Base-by-base conservation (phyloP, 2,329 filamentous ascomycete species). In the Xylariales sp. region DNA sequence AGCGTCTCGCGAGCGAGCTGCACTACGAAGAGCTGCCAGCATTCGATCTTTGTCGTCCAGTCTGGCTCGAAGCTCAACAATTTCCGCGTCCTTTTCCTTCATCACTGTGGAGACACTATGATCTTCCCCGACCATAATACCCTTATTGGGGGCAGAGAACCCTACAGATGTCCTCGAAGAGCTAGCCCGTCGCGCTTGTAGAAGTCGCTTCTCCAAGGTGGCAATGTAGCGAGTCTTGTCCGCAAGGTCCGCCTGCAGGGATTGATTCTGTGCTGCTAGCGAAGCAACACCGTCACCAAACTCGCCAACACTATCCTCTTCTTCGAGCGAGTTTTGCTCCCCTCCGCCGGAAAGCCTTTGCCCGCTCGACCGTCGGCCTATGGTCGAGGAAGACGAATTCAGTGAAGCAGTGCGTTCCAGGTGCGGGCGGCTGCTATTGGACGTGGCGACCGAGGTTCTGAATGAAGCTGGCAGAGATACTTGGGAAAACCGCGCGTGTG, bases 171-270 rank as follows among this genome's bases (percentile, higher is more conserved):
- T 81, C 14, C 91, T 82, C 6, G 88, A 91, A 41, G 95, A 89
- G 63, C 90, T 96, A 1, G 89, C 88, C 35, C 91, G 77, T 29
- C 93, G 78, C 27, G 93, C 93, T 58, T 98, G 93, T 24, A 97
- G 71, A 2, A 98, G 71, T 19, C 93, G 80, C 64, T 94, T 94
- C 67, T 98, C 93, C 10, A 98, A 68, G 0, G 93, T 97, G 20
- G 86, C 78, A 52, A 97, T 97, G 62, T 98, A 98, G 22, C 93
- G 85, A 54, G 93, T 97, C 69, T 95, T 96, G 65, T 98, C 93
- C n/a, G 78, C 80, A 34, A 98, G 76, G 61, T 98, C 93, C n/a
- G 89, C 81, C 61, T 95, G 93, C 35, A 98, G 68, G n/a, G 94
- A 86, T 37, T 83, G 80, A 52, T 96, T 89, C 58, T 96, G 93